Evolutionary conservation across 1,139 yeast genomes (phyloP).

Genomic region (Taphrina confusa): DNA sequence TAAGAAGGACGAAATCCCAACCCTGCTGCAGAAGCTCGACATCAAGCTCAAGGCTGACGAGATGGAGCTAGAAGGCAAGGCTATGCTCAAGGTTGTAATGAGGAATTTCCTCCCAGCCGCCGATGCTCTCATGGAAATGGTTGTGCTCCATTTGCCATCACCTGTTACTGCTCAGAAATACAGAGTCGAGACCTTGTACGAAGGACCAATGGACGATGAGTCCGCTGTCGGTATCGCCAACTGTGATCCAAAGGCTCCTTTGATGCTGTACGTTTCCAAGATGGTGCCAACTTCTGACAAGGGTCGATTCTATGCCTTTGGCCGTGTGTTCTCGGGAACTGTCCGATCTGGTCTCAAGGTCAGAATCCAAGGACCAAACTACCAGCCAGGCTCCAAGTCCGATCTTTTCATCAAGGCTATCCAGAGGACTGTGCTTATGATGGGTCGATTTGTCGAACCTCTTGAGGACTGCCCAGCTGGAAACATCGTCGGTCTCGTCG

Average conservation of each 20-base stretch:
- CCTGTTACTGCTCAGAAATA: constrained; percentile 98
- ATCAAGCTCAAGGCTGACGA: constrained; percentile 87
- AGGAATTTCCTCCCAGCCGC: constrained; percentile 99
- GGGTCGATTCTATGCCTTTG: constrained; percentile 99
- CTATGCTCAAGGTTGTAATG: constrained; percentile 97
- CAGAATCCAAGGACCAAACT: constrained; percentile 99
- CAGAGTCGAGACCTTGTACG: constrained; percentile 99
- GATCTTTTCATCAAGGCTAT: constrained; percentile 95
- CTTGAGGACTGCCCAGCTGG: constrained; percentile 99
- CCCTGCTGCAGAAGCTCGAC: constrained; percentile 87
- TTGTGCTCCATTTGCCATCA: constrained; percentile 97
- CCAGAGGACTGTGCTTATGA: constrained; percentile 99
- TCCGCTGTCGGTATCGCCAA: constrained; percentile 88
- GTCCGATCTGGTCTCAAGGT: constrained; percentile 98
- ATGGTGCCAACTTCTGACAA: constrained; percentile 99
- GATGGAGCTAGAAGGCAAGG: constrained; percentile 98
- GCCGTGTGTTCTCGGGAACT: constrained; percentile 99
- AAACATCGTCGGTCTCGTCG: constrained; percentile 99
- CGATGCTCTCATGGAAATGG: constrained; percentile 99
- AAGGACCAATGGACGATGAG: constrained; percentile 97
- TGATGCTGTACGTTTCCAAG: constrained; percentile 99
- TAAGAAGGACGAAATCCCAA: constrained; percentile 94
- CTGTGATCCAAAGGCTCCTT: constrained; percentile 98
- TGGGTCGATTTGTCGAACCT: constrained; percentile 98
- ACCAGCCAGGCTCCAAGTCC: constrained; percentile 96